These are phyloP conservation scores for Aspergillus persii DNA, from an alignment of 2,329 filamentous ascomycete genomes.

Conservation along the genomic window DNA sequence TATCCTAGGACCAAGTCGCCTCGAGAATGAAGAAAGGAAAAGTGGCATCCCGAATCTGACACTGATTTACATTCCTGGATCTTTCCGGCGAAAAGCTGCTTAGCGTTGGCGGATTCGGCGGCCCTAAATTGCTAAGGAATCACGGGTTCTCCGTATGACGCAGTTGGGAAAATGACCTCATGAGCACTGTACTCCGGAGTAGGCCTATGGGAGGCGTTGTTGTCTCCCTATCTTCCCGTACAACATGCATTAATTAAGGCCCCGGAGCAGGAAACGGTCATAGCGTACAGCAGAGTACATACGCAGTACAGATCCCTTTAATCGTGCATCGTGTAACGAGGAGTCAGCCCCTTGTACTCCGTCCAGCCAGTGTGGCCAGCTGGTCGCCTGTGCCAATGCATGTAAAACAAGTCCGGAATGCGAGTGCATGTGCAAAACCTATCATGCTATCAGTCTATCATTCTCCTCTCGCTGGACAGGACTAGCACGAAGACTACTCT, in stretches of 20 bases:
- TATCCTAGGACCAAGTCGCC: neutral
- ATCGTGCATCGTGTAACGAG: neutral
- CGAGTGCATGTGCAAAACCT: neutral
- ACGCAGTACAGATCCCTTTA: conserved; percentile 1
- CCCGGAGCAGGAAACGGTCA: neutral
- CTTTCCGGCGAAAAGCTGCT: neutral
- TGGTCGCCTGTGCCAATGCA: neutral
- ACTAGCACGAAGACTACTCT: no score
- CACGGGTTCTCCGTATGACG: neutral
- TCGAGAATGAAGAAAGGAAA: neutral
- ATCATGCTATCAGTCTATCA: no score
- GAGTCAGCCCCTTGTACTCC: no score
- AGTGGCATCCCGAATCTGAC: neutral
- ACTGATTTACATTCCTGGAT: conserved; percentile 1
- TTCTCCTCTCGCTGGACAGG: no score
- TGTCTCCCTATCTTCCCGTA: neutral
- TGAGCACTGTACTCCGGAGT: neutral
- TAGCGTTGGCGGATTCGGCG: neutral
- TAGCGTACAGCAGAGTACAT: neutral
- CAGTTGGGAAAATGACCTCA: conserved; percentile 4
- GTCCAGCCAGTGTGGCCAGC: neutral
- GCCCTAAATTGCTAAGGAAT: neutral
- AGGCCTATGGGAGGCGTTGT: neutral
- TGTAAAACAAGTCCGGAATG: neutral
- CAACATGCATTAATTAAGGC: neutral